phyloP scores from a whole-genome alignment of 2,329 filamentous ascomycete species.

The Neonectria hederae region DNA sequence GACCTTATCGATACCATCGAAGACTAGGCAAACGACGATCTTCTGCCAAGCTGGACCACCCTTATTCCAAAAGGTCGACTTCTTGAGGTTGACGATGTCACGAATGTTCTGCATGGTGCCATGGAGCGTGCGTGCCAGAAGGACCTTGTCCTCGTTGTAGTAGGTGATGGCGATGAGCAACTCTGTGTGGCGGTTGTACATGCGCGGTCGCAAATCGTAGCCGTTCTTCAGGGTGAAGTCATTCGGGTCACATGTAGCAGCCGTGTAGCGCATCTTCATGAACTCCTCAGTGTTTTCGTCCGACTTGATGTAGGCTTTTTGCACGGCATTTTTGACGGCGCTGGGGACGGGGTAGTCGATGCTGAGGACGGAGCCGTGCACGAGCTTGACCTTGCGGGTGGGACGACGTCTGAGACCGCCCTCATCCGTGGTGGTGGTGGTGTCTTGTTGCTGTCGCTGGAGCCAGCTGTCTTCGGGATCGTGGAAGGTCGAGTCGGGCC shows the following conservation, averaged over 20 bases:
- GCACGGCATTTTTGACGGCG: conserved; percentile 7
- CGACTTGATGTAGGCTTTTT: background rate
- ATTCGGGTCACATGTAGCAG: conserved; percentile 6
- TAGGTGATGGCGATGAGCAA: conserved; percentile 8
- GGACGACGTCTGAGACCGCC: background rate
- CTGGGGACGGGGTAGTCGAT: conserved; percentile 9
- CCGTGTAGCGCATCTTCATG: conserved; percentile 5
- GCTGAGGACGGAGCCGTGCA: conserved; percentile 1
- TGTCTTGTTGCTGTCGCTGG: background rate
- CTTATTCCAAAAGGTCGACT: conserved; percentile 8
- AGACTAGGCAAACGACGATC: conserved; percentile 10
- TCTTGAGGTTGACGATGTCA: conserved; percentile 2
- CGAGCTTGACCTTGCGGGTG: conserved; percentile 1
- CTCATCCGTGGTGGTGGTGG: background rate
- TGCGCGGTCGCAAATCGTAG: conserved; percentile 2
- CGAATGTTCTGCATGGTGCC: conserved; percentile 8
- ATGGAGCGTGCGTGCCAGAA: conserved; percentile 5
- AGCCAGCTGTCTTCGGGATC: conserved; percentile 3
- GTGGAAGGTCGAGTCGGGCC: background rate
- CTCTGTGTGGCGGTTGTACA: conserved; percentile 13
- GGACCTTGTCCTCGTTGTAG: conserved; percentile 15
- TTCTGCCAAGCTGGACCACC: conserved; percentile 11
- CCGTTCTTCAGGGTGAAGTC: conserved; percentile 10
- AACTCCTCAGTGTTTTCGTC: conserved; percentile 1
- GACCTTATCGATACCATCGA: conserved; percentile 8